Evolutionary conservation across 78 protist species (phyloP).

Genomic region (Speleostelium caveatum): DNA sequence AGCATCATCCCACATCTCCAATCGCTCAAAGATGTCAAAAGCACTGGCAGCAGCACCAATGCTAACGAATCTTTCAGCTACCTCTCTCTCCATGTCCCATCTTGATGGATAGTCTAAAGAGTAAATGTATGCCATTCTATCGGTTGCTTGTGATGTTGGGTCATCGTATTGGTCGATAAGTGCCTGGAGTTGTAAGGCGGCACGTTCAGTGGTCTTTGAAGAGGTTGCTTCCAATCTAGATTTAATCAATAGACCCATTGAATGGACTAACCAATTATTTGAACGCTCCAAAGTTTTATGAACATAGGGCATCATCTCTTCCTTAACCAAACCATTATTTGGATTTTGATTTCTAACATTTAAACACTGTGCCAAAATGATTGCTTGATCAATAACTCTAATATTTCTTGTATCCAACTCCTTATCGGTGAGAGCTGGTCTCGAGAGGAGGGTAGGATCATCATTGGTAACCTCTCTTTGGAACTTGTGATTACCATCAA

Average conservation of each 20-base stretch:
- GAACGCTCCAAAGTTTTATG: slow-evolving; percentile 40
- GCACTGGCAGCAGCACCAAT: slow-evolving; percentile 86
- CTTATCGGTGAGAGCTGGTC: slow-evolving; percentile 38
- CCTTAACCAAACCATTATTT: slow-evolving; percentile 76
- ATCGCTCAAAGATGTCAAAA: slow-evolving; percentile 79
- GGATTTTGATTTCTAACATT: slow-evolving; percentile 54
- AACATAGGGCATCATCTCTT: slow-evolving; percentile 87
- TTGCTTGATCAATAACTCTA: slow-evolving; percentile 74
- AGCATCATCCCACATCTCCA: slow-evolving; percentile 88
- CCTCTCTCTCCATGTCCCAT: slow-evolving; percentile 76
- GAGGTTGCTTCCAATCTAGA: slow-evolving; percentile 77
- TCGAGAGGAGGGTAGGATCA: slow-evolving; percentile 41
- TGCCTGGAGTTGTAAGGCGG: slow-evolving; percentile 80
- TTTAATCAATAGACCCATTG: slow-evolving; percentile 82
- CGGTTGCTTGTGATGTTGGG: slow-evolving; percentile 8
- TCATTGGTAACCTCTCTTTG: slow-evolving; percentile 75
- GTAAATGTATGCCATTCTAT: slow-evolving; percentile 38
- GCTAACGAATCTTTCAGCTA: slow-evolving; percentile 68
- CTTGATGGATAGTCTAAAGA: slow-evolving; percentile 60
- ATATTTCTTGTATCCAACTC: neutral
- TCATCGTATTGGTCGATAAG: slow-evolving; percentile 88
- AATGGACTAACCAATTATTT: slow-evolving; percentile 88
- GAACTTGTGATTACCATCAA: slow-evolving; percentile 15
- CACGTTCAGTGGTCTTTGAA: slow-evolving; percentile 65
- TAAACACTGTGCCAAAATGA: slow-evolving; percentile 60